phyloP scores from a whole-genome alignment of 2,329 filamentous ascomycete genomes.

The Neonectria magnoliae region DNA sequence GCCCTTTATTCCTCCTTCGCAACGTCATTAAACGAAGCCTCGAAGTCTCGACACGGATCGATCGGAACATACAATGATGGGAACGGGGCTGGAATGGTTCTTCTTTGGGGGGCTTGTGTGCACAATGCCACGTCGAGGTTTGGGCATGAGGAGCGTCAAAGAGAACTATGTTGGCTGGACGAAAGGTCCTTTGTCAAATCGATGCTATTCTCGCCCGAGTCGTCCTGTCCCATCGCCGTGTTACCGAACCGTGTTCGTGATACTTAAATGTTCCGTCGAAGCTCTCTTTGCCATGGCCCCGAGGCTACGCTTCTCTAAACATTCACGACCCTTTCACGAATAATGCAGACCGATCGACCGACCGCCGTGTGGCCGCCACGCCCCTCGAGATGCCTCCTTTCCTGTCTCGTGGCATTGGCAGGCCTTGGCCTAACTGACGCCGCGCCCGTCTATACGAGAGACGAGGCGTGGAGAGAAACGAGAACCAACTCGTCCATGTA shows the following conservation, averaged over 20 bases:
- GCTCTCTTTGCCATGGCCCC: conserved; percentile 8
- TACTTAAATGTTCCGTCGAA: conserved; percentile 18
- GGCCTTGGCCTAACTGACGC: conserved; percentile 17
- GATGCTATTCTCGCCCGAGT: conserved; percentile 1
- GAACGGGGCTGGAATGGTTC: neutral
- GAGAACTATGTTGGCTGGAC: conserved; percentile 2
- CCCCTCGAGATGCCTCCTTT: conserved; percentile 14
- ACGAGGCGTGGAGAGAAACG: conserved; percentile 3
- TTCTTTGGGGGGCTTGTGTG: neutral
- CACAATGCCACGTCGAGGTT: neutral
- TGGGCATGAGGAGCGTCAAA: neutral
- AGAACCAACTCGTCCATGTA: conserved; percentile 16
- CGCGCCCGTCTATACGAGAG: conserved; percentile 10
- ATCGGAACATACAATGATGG: neutral
- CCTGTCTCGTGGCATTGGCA: conserved; percentile 15
- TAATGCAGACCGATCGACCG: conserved; percentile 17
- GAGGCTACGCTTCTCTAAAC: neutral
- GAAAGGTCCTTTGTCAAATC: conserved; percentile 14
- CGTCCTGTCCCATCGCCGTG: neutral
- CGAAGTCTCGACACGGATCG: conserved; percentile 13
- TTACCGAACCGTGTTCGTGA: neutral
- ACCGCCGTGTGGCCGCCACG: conserved; percentile 7
- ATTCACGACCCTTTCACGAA: conserved; percentile 7
- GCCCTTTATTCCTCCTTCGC: conserved; percentile 4
- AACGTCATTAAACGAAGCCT: neutral